These are phyloP conservation scores for Phytophthora sansomeana DNA, from an alignment of 352 stramenopile species.

Conservation along the genomic window DNA sequence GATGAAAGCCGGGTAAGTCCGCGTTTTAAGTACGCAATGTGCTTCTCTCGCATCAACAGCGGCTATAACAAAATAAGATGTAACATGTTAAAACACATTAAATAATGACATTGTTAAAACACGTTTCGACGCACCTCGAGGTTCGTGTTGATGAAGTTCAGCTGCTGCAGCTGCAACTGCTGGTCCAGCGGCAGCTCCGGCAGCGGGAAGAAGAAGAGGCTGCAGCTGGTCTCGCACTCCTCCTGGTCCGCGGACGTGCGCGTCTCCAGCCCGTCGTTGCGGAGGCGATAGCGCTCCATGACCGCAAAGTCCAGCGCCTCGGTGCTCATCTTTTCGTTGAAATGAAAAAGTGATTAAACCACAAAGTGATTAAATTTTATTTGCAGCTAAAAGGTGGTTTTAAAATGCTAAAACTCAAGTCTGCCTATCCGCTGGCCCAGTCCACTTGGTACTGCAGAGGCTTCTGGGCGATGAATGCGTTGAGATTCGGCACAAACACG, in stretches of 20 bases:
- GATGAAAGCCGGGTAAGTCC: slow-evolving; percentile 73
- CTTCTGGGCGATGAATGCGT: slow-evolving; percentile 31
- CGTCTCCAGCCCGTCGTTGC: slow-evolving; percentile 61
- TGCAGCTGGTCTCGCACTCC: slow-evolving; percentile 90
- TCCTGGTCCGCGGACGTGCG: slow-evolving; percentile 78
- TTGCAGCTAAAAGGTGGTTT: not conserved
- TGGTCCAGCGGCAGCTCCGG: slow-evolving; percentile 73
- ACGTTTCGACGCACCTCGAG: slow-evolving; percentile 60
- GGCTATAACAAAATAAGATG: slow-evolving; percentile 43
- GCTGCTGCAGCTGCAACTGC: slow-evolving; percentile 84
- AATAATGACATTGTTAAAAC: slow-evolving; percentile 13
- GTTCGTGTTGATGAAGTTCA: slow-evolving; percentile 80
- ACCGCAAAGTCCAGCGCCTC: slow-evolving; percentile 26
- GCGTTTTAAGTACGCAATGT: slow-evolving; percentile 79
- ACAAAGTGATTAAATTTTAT: too few species aligned
- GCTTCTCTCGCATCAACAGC: slow-evolving; percentile 86
- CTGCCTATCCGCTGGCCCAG: slow-evolving; percentile 29
- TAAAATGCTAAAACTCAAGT: not conserved
- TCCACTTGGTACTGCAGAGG: slow-evolving; percentile 34
- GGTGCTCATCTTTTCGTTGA: slow-evolving; percentile 7
- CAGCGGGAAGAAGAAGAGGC: slow-evolving; percentile 94
- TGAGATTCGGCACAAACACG: slow-evolving; percentile 67
- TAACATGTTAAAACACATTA: slow-evolving; percentile 14
- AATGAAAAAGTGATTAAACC: too few species aligned
- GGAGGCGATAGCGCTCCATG: slow-evolving; percentile 60